These are phyloP conservation scores for Verticillium nubilum DNA, from an alignment of 2,329 filamentous ascomycete species.

Conservation along the genomic window DNA sequence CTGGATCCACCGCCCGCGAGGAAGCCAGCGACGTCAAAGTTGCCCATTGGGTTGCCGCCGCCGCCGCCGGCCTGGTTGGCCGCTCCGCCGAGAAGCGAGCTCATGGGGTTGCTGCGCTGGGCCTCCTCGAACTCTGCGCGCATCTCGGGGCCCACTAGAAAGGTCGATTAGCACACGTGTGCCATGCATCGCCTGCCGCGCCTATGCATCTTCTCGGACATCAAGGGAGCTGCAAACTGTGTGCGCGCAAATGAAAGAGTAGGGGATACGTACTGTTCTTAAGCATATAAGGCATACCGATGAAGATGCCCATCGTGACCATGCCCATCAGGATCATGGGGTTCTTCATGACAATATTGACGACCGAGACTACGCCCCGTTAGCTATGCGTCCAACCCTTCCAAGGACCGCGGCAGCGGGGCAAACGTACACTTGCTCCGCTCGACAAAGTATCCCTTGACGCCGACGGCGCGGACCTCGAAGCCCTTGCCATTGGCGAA, in stretches of 20 bases:
- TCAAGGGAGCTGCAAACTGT: not conserved
- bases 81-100: conserved; percentile 42
- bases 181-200: not conserved
- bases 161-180: not conserved
- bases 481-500: conserved; percentile 35
- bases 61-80: conserved; percentile 15
- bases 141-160: conserved; percentile 90
- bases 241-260: not conserved
- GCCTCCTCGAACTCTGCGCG: conserved; percentile 88
- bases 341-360: conserved; percentile 74
- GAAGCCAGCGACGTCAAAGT: conserved; percentile 60
- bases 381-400: too few relatives aligned
- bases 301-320: conserved; percentile 74
- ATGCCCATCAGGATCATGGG: conserved; percentile 95
- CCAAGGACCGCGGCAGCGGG: too few relatives aligned
- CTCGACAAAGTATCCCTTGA: conserved; percentile 73
- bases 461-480: conserved; percentile 54
- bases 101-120: conserved; percentile 69
- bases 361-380: conserved; percentile 68
- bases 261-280: conserved; percentile 73
- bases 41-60: conserved; percentile 39
- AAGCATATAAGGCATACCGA: conserved; percentile 92
- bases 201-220: not conserved
- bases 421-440: conserved; percentile 64
- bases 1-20: conserved; percentile 45